Evolutionary conservation across 75 land plant species (phyloP).

Genomic region (Pseudotsuga menziesii): DNA sequence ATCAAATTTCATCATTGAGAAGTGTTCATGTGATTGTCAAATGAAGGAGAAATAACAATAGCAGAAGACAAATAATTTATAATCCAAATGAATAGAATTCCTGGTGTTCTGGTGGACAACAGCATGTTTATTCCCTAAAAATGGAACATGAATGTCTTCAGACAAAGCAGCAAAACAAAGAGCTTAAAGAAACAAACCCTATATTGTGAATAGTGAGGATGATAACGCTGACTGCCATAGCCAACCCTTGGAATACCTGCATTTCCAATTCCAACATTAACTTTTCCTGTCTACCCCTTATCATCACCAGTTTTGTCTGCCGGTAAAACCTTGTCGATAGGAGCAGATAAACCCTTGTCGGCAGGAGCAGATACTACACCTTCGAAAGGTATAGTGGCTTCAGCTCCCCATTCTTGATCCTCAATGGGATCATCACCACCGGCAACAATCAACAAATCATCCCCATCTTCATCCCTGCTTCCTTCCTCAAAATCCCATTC

Average conservation of each 20-base stretch:
- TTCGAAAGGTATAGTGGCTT: constrained; percentile 17
- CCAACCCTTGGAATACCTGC: constrained; percentile 30
- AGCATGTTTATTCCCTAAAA: background rate
- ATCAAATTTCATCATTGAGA: background rate
- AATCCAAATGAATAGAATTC: background rate
- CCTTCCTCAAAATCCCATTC: no score
- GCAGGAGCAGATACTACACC: constrained; percentile 18
- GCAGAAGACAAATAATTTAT: background rate
- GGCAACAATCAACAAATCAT: no score
- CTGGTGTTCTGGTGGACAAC: background rate
- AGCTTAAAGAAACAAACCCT: constrained; percentile 42
- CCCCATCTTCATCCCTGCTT: no score
- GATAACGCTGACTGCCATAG: constrained; percentile 43
- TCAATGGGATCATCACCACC: constrained; percentile 42
- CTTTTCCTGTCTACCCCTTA: constrained; percentile 35
- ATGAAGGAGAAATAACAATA: background rate
- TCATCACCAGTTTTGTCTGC: constrained; percentile 51
- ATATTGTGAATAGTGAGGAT: constrained; percentile 54
- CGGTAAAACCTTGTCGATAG: constrained; percentile 12
- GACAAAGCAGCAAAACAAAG: no score
- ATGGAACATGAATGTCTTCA: no score
- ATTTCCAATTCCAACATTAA: constrained; percentile 17
- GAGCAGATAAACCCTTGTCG: constrained; percentile 20
- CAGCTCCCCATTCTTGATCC: constrained; percentile 63
- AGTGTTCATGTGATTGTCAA: background rate